phyloP scores from a whole-genome alignment of 805 yeast genomes.

The Kazachstania taianensis region DNA sequence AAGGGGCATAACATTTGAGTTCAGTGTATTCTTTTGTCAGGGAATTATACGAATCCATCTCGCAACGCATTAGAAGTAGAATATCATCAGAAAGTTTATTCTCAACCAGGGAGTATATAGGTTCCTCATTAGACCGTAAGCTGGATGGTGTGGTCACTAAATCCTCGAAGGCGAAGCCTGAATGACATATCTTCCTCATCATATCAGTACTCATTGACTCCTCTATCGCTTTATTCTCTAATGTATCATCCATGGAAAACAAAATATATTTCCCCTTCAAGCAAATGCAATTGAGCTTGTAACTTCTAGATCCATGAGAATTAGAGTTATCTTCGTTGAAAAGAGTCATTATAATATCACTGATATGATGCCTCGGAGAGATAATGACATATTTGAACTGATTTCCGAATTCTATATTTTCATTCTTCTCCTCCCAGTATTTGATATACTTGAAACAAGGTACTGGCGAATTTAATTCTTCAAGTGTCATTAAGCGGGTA shows the following conservation, averaged over 20 bases:
- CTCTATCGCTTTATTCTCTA: neutral
- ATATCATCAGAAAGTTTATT: slow-evolving; percentile 13
- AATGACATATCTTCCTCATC: slow-evolving; percentile 7
- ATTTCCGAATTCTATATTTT: slow-evolving; percentile 1
- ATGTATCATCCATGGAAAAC: slow-evolving; percentile 14
- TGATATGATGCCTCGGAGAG: slow-evolving; percentile 25
- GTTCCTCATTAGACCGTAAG: neutral
- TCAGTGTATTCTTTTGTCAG: slow-evolving; percentile 18
- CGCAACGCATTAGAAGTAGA: slow-evolving; percentile 23
- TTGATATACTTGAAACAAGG: slow-evolving; percentile 19
- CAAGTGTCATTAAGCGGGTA: slow-evolving; percentile 14
- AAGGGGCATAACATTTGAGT: slow-evolving; percentile 22
- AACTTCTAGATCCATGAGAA: no score
- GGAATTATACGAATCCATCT: slow-evolving; percentile 25
- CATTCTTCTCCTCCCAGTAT: slow-evolving; percentile 4
- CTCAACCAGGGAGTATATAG: slow-evolving; percentile 19
- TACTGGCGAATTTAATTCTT: slow-evolving; percentile 13
- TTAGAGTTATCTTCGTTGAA: slow-evolving; percentile 11
- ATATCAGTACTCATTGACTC: neutral
- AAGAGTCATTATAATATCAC: slow-evolving; percentile 19
- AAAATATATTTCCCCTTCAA: slow-evolving; percentile 13
- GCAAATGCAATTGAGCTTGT: slow-evolving; percentile 9
- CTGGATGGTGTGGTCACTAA: slow-evolving; percentile 8
- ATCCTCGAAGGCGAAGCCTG: slow-evolving; percentile 27
- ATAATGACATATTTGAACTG: slow-evolving; percentile 14